phyloP scores from a whole-genome alignment of 2,329 filamentous ascomycete genomes.

The Aspergillus pseudotamarii region DNA sequence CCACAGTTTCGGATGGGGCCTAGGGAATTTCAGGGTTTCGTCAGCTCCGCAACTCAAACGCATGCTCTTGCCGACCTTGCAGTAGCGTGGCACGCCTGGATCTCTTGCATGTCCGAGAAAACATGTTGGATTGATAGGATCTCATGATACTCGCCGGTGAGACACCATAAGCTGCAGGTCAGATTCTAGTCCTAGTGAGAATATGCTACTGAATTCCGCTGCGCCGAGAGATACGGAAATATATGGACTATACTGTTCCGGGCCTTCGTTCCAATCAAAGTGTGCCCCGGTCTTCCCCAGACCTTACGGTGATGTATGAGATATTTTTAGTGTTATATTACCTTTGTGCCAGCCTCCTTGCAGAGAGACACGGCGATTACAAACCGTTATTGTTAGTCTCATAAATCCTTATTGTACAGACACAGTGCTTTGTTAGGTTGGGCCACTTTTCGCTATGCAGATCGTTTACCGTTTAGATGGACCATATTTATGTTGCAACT shows the following conservation, averaged over 20 bases:
- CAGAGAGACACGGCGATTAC: background rate
- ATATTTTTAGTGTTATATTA: background rate
- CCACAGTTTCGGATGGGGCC: background rate
- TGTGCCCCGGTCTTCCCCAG: background rate
- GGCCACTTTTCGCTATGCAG: no score
- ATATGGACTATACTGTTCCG: background rate
- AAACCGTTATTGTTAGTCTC: background rate
- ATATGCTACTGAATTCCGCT: background rate
- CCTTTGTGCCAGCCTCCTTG: background rate
- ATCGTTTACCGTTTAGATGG: no score
- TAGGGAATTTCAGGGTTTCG: background rate
- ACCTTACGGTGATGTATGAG: background rate
- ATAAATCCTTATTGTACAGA: background rate
- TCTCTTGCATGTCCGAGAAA: background rate
- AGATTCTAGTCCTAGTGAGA: background rate
- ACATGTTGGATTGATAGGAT: background rate
- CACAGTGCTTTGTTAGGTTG: no score
- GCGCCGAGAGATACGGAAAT: background rate
- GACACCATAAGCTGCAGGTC: background rate
- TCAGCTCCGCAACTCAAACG: background rate
- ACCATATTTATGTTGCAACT: no score
- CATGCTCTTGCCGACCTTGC: background rate
- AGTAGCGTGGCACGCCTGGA: background rate
- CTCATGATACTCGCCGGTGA: background rate
- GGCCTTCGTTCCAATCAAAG: no score